Evolutionary conservation across 2,329 filamentous ascomycete genomes (phyloP).

Genomic region (Teratosphaeria nubilosa): DNA sequence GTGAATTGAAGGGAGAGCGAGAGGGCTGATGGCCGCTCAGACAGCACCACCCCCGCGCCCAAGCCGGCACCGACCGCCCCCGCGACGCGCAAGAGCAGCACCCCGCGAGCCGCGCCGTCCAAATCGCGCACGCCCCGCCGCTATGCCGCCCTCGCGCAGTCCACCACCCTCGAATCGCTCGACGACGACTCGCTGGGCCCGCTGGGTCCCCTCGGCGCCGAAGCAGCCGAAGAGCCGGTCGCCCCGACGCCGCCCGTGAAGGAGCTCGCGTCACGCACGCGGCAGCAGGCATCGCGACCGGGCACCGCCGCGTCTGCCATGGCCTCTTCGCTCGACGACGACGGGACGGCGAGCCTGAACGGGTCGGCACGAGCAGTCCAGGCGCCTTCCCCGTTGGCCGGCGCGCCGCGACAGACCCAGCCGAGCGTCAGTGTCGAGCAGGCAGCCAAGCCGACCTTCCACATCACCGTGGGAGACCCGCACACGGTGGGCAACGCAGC

Average conservation of each 20-base stretch:
- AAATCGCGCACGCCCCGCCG: conserved; percentile 44
- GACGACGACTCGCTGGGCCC: conserved; percentile 67
- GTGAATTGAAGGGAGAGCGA: background rate
- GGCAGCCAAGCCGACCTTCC: conserved; percentile 82
- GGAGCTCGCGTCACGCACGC: conserved; percentile 39
- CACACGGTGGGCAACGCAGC: conserved; percentile 97
- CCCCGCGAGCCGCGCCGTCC: conserved; percentile 19
- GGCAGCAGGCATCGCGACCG: conserved; percentile 31
- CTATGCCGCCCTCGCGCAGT: conserved; percentile 64
- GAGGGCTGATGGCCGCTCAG: background rate
- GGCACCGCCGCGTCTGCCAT: conserved; percentile 41
- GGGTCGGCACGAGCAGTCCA: conserved; percentile 51
- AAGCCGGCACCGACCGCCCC: conserved; percentile 7
- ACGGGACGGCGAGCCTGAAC: conserved; percentile 51
- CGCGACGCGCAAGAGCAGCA: conserved; percentile 10
- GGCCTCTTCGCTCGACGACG: conserved; percentile 45
- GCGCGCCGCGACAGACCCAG: conserved; percentile 41
- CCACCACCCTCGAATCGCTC: conserved; percentile 67
- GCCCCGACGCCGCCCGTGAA: conserved; percentile 48
- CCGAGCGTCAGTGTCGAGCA: conserved; percentile 88
- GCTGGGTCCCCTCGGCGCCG: conserved; percentile 54
- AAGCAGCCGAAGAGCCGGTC: conserved; percentile 41
- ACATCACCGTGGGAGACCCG: conserved; percentile 87
- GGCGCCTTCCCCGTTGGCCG: conserved; percentile 44
- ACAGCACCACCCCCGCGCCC: background rate